Evolutionary conservation across 305 asterid species (phyloP).

Genomic region (Salvia sclarea): DNA sequence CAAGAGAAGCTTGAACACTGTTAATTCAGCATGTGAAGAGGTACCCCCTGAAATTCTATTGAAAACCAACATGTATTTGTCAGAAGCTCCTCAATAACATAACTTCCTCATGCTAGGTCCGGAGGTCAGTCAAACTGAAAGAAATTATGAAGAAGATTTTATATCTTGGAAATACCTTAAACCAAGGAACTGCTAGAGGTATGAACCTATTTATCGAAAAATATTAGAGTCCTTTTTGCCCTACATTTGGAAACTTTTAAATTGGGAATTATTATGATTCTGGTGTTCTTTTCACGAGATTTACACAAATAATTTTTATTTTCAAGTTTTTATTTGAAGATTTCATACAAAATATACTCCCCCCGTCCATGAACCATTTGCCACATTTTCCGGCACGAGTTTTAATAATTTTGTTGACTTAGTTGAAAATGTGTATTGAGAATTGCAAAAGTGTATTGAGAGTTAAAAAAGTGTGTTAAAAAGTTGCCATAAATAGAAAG

Average conservation of each 20-base stretch:
- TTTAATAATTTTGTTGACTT: no score
- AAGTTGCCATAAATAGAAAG: no score
- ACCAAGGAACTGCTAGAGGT: constrained; percentile 99
- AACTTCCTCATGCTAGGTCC: constrained; percentile 60
- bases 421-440: no score
- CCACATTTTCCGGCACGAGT: no score
- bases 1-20: constrained; percentile 73
- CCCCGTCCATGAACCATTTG: no score
- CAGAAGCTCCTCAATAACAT: constrained; percentile 25
- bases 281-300: neutral
- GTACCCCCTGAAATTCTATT: constrained; percentile 40
- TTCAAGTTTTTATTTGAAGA: neutral
- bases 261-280: neutral
- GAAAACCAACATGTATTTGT: constrained; percentile 4
- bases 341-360: neutral
- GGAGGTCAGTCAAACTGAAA: constrained; percentile 82
- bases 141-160: constrained; percentile 86
- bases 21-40: constrained; percentile 96
- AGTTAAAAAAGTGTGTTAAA: no score
- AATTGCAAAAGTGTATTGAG: no score
- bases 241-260: neutral
- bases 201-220: constrained; percentile 32
- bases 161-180: constrained; percentile 82
- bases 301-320: no score
- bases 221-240: neutral